Evolutionary conservation across 2,329 filamentous ascomycete genomes (phyloP), one percentile per base, ranked within the genome.

Genomic region (Bretziella fagacearum): DNA sequence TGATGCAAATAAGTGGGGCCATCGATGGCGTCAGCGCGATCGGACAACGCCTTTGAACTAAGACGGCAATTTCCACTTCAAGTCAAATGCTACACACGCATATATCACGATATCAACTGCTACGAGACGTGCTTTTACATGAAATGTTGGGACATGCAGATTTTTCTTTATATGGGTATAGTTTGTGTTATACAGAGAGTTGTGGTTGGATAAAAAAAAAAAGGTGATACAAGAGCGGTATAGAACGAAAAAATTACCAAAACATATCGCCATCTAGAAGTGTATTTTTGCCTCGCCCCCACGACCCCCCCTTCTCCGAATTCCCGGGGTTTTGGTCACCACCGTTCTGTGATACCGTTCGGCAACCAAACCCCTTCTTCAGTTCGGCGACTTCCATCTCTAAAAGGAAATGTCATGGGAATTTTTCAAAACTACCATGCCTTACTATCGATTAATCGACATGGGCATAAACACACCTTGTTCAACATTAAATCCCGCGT

Each of bases 401-500:
- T n/a, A n/a, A n/a, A n/a, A n/a, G n/a, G n/a, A n/a, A n/a, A n/a
- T 11, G 6, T 13, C 11, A 33, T 17, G 6, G 39, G 23, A 41
- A 7, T 23, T 13, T 15, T 25, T 15, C 39, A 7, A 11, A 41
- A 23, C 18, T 11, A n/a, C 6, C 30, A 6, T 33, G 30, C 6
- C 8, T 33, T 43, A 43, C n/a, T 29, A 26, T 8, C 27, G 25
- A n/a, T 43, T 43, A 10, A 30, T 43, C 20, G 40, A 22, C 17
- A 30, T 29, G 22, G 44, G 48, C 36, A 50, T 50, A 22, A 50
- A 50, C 5, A 46, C 29, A n/a, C 48, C 48, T n/a, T 46, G 42
- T 26, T 44, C 33, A 13, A 47, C 44, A 48, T 56, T 54, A 26
- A 60, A 59, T 10, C 58, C 57, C 27, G 54, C 57, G 40, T 53